Evolutionary conservation across 176 grass and related monocot species (phyloP), one percentile per base, ranked within the genome.

Genomic region (Cenchrus fungigraminus): DNA sequence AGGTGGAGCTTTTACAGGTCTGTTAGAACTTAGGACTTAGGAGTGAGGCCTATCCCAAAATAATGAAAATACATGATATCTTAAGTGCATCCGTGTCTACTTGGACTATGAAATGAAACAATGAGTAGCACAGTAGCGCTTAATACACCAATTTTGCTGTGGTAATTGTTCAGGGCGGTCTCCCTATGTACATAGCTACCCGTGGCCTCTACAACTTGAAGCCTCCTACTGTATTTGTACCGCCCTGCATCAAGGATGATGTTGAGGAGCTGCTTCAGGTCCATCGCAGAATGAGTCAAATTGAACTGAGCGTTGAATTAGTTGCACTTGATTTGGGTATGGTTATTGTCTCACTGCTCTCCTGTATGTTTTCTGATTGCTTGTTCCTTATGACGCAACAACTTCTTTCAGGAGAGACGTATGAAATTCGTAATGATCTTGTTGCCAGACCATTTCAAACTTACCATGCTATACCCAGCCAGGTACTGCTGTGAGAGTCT

Each of bases 401-500:
- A 68, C 61, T 65, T 87, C 37, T 88, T 77, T 90, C 73, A 99
- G 97, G 91, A 56, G 93, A 98, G 84, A 99, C 97, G 4, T 94
- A 96, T 86, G 93, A 99, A 87, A 92, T 96, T 79, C 83, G 97
- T 72, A 99, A 99, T 89, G 91, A 96, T 77, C 93, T 98, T 89
- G 97, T 99, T 86, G 91, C 91, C 47, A 92, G 91, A 69, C 93
- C 97, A 89, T 96, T 99, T 81, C 88, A 89, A 83, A 99, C 93
- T 66, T 88, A 91, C 68, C 97, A 98, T 88, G 74, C 91, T 82
- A 89, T 99, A 84, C 97, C 97, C 66, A 96, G 97, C 78, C 91
- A 99, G 91, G 93, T 96, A 85, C 62, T 42, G 4, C 74, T 76
- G 29, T 55, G 80, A 72, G 64, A 69, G 37, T 2, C 4, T 40